Evolutionary conservation across 179 eudicot genomes (phyloP).

Genomic region (Corrigiola litoralis): DNA sequence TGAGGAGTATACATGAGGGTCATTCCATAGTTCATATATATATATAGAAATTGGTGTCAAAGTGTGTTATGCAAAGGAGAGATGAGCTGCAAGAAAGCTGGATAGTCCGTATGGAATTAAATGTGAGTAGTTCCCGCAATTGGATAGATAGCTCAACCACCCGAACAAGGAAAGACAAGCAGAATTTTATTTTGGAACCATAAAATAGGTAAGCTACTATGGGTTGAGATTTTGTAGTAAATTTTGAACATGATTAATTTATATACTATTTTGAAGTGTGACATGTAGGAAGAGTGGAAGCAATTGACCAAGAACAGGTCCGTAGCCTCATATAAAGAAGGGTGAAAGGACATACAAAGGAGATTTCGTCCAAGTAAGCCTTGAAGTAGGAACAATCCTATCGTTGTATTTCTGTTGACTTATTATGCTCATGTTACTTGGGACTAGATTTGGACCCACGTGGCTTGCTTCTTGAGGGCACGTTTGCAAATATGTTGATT

Average conservation of each 20-base stretch:
- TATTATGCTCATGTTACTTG: not conserved
- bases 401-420: not conserved
- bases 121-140: conserved; percentile 39
- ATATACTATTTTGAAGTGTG: not conserved
- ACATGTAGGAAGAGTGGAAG: conserved; percentile 8
- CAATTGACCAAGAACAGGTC: conserved; percentile 15
- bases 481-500: not conserved
- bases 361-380: conserved; percentile 41
- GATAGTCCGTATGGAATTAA: conserved; percentile 22
- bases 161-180: conserved; percentile 1
- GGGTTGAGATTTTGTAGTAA: not conserved
- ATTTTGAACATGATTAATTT: not conserved
- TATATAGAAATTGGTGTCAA: not conserved
- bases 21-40: not conserved
- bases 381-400: conserved; percentile 11
- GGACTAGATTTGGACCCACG: not conserved
- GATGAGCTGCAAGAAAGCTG: conserved; percentile 35
- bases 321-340: not conserved
- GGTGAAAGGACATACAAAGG: not conserved
- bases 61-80: not conserved
- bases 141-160: conserved; percentile 50
- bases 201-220: conserved; percentile 19
- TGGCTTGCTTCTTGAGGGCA: not conserved
- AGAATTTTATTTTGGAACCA: not conserved
- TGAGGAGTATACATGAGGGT: conserved; percentile 3